These are phyloP conservation scores for Botryococcus braunii DNA, from an alignment of 163 green algal species.

Conservation along the genomic window DNA sequence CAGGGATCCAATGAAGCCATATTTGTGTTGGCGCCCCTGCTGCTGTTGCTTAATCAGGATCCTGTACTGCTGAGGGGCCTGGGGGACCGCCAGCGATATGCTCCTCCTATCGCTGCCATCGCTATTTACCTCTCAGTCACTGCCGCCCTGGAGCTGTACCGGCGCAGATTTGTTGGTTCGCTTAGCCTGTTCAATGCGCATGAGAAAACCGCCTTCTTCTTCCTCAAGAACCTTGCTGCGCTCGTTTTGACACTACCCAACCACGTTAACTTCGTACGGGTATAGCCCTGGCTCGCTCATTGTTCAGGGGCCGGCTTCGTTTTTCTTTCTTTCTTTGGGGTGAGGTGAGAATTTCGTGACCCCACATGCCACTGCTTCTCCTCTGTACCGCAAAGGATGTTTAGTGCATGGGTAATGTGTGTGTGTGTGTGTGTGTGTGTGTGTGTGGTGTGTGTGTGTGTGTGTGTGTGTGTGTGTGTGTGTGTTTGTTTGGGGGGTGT, in stretches of 20 bases:
- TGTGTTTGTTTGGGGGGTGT: too few relatives aligned
- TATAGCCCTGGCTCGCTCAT: neutral
- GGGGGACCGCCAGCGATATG: constrained; percentile 11
- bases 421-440: neutral
- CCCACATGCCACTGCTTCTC: neutral
- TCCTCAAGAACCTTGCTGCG: constrained; percentile 1
- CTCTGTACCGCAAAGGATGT: neutral
- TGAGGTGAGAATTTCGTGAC: neutral
- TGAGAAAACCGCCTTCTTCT: neutral
- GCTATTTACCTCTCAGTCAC: neutral
- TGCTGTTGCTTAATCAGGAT: constrained; percentile 68
- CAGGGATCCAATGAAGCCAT: constrained; percentile 24
- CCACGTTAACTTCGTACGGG: constrained; percentile 4
- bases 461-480: too few relatives aligned
- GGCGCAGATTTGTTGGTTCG: neutral
- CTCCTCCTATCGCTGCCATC: constrained; percentile 1
- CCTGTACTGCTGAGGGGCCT: constrained; percentile 18
- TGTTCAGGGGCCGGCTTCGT: neutral
- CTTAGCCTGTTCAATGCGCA: neutral
- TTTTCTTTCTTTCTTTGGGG: neutral
- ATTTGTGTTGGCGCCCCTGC: constrained; percentile 73
- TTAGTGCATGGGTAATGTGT: neutral
- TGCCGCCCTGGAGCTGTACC: neutral
- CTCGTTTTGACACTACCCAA: constrained; percentile 3
- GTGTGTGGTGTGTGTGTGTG: neutral